A percentile compares a stretch with the other conserved stretches of the same genome.
Conservation (phyloP, 305 asterid genomes). For the Fraxinus dipetala region DNA sequence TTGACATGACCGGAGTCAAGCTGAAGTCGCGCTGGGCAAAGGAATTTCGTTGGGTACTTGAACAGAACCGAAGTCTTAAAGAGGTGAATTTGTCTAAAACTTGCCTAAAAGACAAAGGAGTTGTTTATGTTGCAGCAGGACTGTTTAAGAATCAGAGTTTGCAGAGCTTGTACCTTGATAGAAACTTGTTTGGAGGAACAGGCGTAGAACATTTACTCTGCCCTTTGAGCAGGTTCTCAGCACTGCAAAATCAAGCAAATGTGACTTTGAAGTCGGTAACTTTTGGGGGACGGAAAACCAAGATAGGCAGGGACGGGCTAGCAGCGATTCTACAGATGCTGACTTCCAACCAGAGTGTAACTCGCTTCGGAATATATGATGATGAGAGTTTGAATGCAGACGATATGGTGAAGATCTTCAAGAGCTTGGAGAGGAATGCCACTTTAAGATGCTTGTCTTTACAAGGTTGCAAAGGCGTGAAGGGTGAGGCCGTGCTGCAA, state of each 20-base stretch:
- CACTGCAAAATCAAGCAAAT: constrained; percentile 75
- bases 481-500: constrained; percentile 59
- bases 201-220: constrained; percentile 82
- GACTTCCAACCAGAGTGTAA: constrained; percentile 54
- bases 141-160: constrained; percentile 65
- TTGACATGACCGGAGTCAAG: constrained; percentile 65
- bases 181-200: constrained; percentile 60
- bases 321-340: constrained; percentile 64
- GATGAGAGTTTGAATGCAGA: constrained; percentile 58
- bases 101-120: constrained; percentile 63
- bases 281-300: constrained; percentile 63
- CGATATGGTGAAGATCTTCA: constrained; percentile 53
- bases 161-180: constrained; percentile 59
- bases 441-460: constrained; percentile 52
- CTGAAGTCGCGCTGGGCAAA: constrained; percentile 77
- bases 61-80: constrained; percentile 63
- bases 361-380: constrained; percentile 58
- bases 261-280: constrained; percentile 49
- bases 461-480: constrained; percentile 78
- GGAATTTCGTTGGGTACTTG: constrained; percentile 74
- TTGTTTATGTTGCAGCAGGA: constrained; percentile 74
- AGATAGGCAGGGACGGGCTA: constrained; percentile 66
- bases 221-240: constrained; percentile 71
- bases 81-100: constrained; percentile 61
- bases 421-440: constrained; percentile 67